These are phyloP conservation scores for Oryza glumipatula DNA, from an alignment of 176 grass and related monocot genomes.

Conservation along the genomic window DNA sequence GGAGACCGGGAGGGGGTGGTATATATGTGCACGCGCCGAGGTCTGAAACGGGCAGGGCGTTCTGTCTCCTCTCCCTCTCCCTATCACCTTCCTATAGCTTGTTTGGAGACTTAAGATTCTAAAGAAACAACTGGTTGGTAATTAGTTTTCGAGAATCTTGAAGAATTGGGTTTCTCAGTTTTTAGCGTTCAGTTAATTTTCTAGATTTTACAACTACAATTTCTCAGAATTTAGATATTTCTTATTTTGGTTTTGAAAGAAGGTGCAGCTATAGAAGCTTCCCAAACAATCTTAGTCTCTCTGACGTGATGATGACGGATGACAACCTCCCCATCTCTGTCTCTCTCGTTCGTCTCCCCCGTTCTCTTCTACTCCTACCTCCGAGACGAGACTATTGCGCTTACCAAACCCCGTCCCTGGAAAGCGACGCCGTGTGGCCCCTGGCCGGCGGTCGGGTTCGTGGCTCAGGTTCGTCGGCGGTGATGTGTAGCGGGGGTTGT, in stretches of 20 bases:
- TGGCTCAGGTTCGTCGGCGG: constrained; percentile 38
- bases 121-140: no score
- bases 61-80: neutral
- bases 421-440: constrained; percentile 39
- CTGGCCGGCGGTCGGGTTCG: neutral
- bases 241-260: no score
- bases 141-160: no score
- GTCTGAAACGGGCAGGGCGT: neutral
- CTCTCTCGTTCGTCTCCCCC: neutral
- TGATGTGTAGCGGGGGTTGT: constrained; percentile 32
- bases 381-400: constrained; percentile 34
- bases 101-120: no score
- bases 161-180: no score
- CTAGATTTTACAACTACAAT: no score
- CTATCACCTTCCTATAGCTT: no score
- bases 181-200: no score
- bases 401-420: constrained; percentile 62
- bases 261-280: no score
- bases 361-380: constrained; percentile 12
- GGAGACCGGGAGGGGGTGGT: neutral
- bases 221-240: no score
- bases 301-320: constrained; percentile 15
- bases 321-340: neutral
- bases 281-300: neutral
- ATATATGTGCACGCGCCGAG: constrained; percentile 45